Percentiles rank a stretch among this genome's conserved stretches.
These are phyloP conservation scores for Xylariaceae sp. DNA, from an alignment of 2,329 filamentous ascomycete genomes.

Conservation along the genomic window DNA sequence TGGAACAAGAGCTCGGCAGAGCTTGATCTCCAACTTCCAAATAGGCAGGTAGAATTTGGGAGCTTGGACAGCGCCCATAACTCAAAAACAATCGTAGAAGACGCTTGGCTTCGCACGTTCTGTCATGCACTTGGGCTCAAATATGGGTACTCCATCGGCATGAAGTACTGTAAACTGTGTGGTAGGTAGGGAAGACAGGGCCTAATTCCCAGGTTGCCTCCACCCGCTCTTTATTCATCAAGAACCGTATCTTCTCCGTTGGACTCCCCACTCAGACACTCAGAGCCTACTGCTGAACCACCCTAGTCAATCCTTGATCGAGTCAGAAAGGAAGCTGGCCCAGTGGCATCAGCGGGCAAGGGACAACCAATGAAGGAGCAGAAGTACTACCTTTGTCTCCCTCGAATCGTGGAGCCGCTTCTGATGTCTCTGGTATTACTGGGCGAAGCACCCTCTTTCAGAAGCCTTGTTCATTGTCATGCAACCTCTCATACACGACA, in stretches of 20 bases:
- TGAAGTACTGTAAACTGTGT: conserved; percentile 3
- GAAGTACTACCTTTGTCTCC: conserved; percentile 20
- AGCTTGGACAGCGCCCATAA: conserved; percentile 18
- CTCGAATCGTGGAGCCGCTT: conserved; percentile 10
- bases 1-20: background rate
- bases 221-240: conserved; percentile 3
- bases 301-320: conserved; percentile 26
- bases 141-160: conserved; percentile 1
- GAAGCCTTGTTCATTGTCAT: conserved; percentile 7
- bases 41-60: conserved; percentile 9
- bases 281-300: conserved; percentile 14
- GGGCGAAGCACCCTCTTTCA: conserved; percentile 5
- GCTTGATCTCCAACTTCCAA: conserved; percentile 19
- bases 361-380: conserved; percentile 14
- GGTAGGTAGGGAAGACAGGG: background rate
- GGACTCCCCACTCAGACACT: conserved; percentile 10
- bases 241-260: conserved; percentile 3
- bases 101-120: too few relatives aligned
- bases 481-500: conserved; percentile 4
- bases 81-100: conserved; percentile 11
- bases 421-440: conserved; percentile 5
- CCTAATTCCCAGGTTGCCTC: background rate
- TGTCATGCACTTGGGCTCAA: too few relatives aligned
- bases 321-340: conserved; percentile 31
- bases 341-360: conserved; percentile 10